Conservation (phyloP, 73 alveolate species). For the Paramecium primaurelia region DNA sequence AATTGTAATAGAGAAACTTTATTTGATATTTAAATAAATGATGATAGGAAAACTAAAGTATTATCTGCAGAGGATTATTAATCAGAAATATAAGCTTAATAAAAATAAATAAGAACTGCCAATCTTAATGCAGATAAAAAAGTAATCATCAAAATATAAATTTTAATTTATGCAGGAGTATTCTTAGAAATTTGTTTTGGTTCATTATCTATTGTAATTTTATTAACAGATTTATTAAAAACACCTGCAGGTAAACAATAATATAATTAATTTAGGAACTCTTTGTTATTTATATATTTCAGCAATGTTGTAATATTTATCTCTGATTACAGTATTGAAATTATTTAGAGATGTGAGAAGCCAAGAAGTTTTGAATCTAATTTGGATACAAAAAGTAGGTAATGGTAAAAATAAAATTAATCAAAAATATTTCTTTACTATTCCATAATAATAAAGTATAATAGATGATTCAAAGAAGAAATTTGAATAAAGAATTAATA, state of each 20-base stretch:
- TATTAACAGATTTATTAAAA: background rate
- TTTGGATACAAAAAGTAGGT: conserved; percentile 35
- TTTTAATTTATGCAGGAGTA: conserved; percentile 20
- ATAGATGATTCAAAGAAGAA: conserved; percentile 31
- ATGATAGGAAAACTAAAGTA: background rate
- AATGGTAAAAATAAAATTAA: background rate
- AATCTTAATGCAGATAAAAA: background rate
- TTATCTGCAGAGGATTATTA: background rate
- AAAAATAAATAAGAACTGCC: background rate
- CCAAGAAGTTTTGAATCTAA: background rate
- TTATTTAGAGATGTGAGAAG: conserved; percentile 45
- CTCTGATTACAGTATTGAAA: background rate
- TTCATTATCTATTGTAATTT: background rate
- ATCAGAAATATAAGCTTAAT: background rate
- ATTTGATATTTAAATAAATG: background rate
- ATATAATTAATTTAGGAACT: background rate
- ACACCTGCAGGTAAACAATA: background rate
- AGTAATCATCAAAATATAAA: background rate
- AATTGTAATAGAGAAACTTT: background rate
- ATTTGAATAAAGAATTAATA: conserved; percentile 36
- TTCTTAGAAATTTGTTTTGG: conserved; percentile 11
- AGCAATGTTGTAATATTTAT: background rate
- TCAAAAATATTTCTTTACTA: background rate
- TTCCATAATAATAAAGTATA: background rate
- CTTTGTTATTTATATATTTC: conserved; percentile 14